A percentile compares a stretch with the other conserved stretches of the same genome.
Conservation (phyloP, 73 alveolate species). For the Tetrahymena borealis region DNA sequence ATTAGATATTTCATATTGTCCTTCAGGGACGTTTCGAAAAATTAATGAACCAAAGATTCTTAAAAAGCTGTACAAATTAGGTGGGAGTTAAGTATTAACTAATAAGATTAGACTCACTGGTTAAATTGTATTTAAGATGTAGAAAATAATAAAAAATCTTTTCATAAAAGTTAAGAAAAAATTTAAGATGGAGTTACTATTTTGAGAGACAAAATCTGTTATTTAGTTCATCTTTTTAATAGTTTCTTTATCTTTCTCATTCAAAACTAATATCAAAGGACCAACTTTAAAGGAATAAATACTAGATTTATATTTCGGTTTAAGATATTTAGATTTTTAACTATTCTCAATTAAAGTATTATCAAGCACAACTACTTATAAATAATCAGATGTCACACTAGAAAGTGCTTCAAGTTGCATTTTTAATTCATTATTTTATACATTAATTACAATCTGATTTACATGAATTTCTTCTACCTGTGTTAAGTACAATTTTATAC, state of each 20-base stretch:
- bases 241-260: background rate
- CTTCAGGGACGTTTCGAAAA: background rate
- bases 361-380: background rate
- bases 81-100: background rate
- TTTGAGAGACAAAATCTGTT: background rate
- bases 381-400: background rate
- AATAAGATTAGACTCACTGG: background rate
- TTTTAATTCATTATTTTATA: background rate
- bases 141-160: background rate
- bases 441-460: background rate
- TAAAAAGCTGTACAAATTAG: background rate
- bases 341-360: background rate
- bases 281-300: background rate
- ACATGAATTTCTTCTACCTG: background rate
- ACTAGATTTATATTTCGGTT: background rate
- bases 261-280: background rate
- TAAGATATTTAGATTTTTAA: background rate
- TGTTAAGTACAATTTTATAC: background rate
- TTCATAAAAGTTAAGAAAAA: background rate
- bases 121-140: background rate
- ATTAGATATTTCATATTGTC: background rate
- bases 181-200: background rate
- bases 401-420: background rate
- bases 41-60: background rate
- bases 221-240: background rate